Conservation (phyloP, 176 grass and related monocot genomes). For the Urochloa ruziziensis region DNA sequence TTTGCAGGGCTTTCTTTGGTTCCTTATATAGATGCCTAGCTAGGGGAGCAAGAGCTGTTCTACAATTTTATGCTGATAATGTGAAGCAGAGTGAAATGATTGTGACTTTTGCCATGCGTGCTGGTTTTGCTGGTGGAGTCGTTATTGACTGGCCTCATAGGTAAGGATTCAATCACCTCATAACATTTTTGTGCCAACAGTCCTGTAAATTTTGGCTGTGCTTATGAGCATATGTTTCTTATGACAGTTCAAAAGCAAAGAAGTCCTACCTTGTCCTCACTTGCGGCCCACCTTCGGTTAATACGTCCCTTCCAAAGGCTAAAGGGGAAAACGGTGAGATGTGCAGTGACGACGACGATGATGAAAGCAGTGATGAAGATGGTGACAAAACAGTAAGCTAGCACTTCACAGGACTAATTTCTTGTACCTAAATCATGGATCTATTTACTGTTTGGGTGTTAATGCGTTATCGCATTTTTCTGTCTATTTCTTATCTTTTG, state of each 20-base stretch:
- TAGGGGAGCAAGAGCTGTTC: constrained; percentile 91
- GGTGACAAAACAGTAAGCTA: constrained; percentile 63
- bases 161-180: constrained; percentile 26
- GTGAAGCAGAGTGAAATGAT: constrained; percentile 98
- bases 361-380: constrained; percentile 50
- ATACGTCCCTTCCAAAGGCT: constrained; percentile 68
- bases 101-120: constrained; percentile 84
- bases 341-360: constrained; percentile 71
- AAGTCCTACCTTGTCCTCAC: constrained; percentile 97
- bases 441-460: neutral
- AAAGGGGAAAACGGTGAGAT: constrained; percentile 81
- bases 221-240: constrained; percentile 20
- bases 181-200: neutral
- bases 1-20: constrained; percentile 94
- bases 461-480: neutral
- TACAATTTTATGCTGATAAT: constrained; percentile 95
- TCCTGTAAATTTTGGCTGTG: neutral
- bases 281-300: constrained; percentile 68
- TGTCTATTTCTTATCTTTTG: neutral
- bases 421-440: neutral
- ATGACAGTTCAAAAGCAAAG: constrained; percentile 88
- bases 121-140: constrained; percentile 93
- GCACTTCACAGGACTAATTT: neutral
- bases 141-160: constrained; percentile 95
- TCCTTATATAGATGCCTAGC: constrained; percentile 94